Percentiles rank a stretch among this genome's conserved stretches.
phyloP scores from a whole-genome alignment of 2,329 filamentous ascomycete genomes.

The Paraconiothyrium sp. region DNA sequence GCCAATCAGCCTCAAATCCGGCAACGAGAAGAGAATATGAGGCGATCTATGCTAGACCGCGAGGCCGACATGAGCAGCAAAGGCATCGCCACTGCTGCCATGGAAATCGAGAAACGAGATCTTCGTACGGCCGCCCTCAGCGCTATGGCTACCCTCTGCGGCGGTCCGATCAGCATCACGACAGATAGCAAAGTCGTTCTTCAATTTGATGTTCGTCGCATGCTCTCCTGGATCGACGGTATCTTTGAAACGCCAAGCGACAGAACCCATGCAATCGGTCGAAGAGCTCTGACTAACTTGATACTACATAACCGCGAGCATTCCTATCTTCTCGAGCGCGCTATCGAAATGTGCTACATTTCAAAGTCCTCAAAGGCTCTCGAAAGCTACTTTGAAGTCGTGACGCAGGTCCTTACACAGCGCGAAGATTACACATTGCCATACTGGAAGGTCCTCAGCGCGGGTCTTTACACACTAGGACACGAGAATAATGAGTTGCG shows the following conservation, averaged over 20 bases:
- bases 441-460: conserved; percentile 89
- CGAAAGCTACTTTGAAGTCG: conserved; percentile 94
- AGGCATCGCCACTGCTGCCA: conserved; percentile 82
- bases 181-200: conserved; percentile 88
- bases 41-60: conserved; percentile 82
- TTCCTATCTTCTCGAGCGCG: conserved; percentile 84
- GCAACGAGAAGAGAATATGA: conserved; percentile 85
- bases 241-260: conserved; percentile 95
- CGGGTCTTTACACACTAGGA: conserved; percentile 90
- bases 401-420: conserved; percentile 85
- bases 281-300: conserved; percentile 86
- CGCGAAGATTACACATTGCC: conserved; percentile 82
- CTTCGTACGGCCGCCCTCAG: conserved; percentile 89
- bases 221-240: conserved; percentile 93
- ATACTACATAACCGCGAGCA: conserved; percentile 91
- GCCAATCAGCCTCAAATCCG: conserved; percentile 86
- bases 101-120: conserved; percentile 97
- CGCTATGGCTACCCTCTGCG: conserved; percentile 94
- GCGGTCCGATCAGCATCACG: conserved; percentile 80
- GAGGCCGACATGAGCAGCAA: conserved; percentile 77
- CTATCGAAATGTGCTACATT: conserved; percentile 89
- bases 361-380: conserved; percentile 83
- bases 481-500: conserved; percentile 90
- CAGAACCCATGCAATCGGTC: conserved; percentile 88
- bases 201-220: conserved; percentile 89